Evolutionary conservation across 2,329 filamentous ascomycete species (phyloP), one percentile per base, ranked within the genome.

Genomic region (Aspergillus sp.): DNA sequence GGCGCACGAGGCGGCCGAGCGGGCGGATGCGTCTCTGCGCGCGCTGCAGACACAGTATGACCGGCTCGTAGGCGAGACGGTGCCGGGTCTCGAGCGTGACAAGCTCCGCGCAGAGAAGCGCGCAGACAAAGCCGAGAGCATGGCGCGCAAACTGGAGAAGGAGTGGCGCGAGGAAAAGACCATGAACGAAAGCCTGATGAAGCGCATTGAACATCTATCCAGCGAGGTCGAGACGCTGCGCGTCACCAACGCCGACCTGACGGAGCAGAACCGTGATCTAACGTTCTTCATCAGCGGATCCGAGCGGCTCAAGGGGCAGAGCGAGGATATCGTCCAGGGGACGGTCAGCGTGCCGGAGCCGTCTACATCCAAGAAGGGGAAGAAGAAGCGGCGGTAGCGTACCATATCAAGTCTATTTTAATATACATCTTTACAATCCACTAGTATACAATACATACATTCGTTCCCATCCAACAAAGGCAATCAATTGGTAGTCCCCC

Each of bases 131-230:
- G 87, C 89, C 36, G 83, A 89, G 48, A 82, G 86, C 38, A 79
- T 96, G 62, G 89, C 92, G 0, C 81, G 90, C 16, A 86, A 79
- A 41, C 76, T 97, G 56, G 82, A 88, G 50, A 87, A 87, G 65
- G 83, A 89, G 58, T 83, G 90, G 52, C 86, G 88, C 53, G 93
- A 96, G 69, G 93, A 97, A 73, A 94, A 95, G 72, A 82, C 85
- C 14, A 84, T 97, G 48, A 89, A 86, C 49, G 85, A 90, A 59
- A 88, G 88, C 2, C 76, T 99, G 55, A 82, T 96, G 81, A 80
- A 86, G 68, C 80, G 89, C n/a, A 63, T 97, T 58, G 82, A 86
- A 57, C 85, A 89, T 59, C 71, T 90, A 16, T 77, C 81, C 40
- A 77, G 77, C 53, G 80, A 87, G 66, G 71, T 86, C 1, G 76